Base-by-base conservation (phyloP, 106 monocot genomes). In the Dendrobium officinale region DNA sequence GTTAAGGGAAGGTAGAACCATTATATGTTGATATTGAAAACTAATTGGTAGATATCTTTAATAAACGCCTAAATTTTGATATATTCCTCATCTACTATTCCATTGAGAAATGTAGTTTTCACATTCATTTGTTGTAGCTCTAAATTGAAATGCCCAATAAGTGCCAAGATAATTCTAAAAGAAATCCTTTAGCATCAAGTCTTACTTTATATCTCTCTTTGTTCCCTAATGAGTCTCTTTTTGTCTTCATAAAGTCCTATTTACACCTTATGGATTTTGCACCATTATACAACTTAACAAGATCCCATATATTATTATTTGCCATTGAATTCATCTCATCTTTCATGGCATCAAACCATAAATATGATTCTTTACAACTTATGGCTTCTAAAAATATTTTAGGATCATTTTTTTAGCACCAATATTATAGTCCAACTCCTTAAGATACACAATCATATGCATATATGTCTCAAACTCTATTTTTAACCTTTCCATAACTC, bases 111-210 rank as follows among this genome's bases (percentile, higher is more conserved):
- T 41, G 9, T 19, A 31, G 16, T 74, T 74, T 74, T 74, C 41
- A 74, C 42, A 74, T 42, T 40, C 74, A 74, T 74, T 42, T 74
- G 74, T 41, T 74, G 40, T 1, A 74, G 13, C 74, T 74, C 74
- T 16, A 42, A 16, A 40, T 74, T 40, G 16, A 74, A 74, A 74
- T 74, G 41, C 26, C 40, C 74, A 41, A 74, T 42, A 31, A 74
- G 31, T 31, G 41, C 8, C 41, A 74, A 4, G 20, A 70, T 70
- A 18, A 70, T 70, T 8, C 70, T 24, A 5, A 70, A 70, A 70
- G 4, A 40, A 74, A 74, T 70, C 70, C 24, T 33, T 70, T 70
- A 26, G 26, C 70, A 70, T 31, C 8, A 33, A 27, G 33, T 70
- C 24, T 70, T 11, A 13, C 26, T 27, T 70, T 70, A 33, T 70